Base-by-base conservation (phyloP, 2,329 filamentous ascomycete genomes). In the Fusarium cicatricum region DNA sequence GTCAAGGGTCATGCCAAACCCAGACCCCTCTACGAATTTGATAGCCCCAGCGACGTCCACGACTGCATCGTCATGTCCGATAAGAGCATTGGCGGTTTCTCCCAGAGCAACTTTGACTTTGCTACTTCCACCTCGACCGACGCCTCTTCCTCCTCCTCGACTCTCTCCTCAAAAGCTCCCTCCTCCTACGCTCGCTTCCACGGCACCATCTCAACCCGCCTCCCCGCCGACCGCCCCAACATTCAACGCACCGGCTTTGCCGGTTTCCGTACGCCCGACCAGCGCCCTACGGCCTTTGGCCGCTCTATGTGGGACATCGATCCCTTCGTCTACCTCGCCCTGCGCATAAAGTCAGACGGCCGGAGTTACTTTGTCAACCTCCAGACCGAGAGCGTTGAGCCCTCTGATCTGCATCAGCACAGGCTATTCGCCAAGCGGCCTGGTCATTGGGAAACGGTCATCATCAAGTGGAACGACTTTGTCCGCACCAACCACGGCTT, bases 341-440 rank as follows among this genome's bases (percentile, higher is more conserved):
- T 99, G 70, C 89, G 93, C 12, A 83, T 99, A 67, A 95, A 92
- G 74, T 94, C 91, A 3, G 95, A 98, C 71, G 93, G 92, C 14
- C 83, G 95, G 55, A 90, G 91, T 68, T 99, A 98, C 78, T 91
- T 97, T 53, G 86, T 99, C 69, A 99, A 99, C 75, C 80, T 99
- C 14, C 95, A 98, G 79, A 97, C 93, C 3, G 94, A 99, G 71
- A 91, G 90, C 2, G 88, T 99, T 50, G 91, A 97, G 41, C 90
- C 92, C 11, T 94, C 92, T n/a, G 95, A 99, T 73, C 82, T 99
- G 60, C 95, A 98, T 74, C 95, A 99, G 74, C 95, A 99, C 75
- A 83, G 95, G 43, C 77, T 99, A 5, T 96, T 92, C 66, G 83
- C 89, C 9, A 89, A 88, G 69, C 85, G 85, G 9, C 88, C 90